Percentiles rank a stretch among this genome's conserved stretches.
These are phyloP conservation scores for Penicillium riverlandense DNA, from an alignment of 495 filamentous ascomycete species.

Conservation along the genomic window DNA sequence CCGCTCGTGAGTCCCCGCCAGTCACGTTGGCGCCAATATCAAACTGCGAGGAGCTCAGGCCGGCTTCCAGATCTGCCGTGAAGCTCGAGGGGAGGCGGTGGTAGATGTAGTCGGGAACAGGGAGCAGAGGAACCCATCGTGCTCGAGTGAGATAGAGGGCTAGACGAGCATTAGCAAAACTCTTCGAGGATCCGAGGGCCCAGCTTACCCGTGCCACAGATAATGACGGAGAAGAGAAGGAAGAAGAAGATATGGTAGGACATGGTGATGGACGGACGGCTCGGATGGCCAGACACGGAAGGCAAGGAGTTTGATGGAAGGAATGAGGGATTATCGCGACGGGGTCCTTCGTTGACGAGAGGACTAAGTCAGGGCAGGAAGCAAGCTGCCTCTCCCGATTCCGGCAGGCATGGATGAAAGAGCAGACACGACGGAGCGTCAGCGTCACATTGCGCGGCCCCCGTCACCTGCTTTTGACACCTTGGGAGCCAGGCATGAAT, in stretches of 20 bases:
- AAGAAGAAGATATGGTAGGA: conserved; percentile 70
- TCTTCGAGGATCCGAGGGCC: too few relatives aligned
- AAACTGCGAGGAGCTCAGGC: conserved; percentile 74
- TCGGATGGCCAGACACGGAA: not conserved
- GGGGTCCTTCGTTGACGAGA: not conserved
- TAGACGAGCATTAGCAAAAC: conserved; percentile 19
- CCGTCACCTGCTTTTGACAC: too few relatives aligned
- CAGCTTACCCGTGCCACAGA: conserved; percentile 51
- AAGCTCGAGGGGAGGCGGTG: conserved; percentile 67
- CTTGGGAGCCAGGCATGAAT: too few relatives aligned
- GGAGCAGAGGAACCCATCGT: conserved; percentile 61
- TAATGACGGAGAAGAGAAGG: conserved; percentile 54
- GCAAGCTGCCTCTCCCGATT: too few relatives aligned
- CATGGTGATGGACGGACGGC: conserved; percentile 36
- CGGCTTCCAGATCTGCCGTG: conserved; percentile 72
- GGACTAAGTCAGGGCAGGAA: too few relatives aligned
- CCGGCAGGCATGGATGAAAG: too few relatives aligned
- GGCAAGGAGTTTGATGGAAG: not conserved
- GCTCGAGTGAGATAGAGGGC: conserved; percentile 72
- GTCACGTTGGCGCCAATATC: conserved; percentile 73
- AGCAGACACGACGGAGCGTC: not conserved
- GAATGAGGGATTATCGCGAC: not conserved
- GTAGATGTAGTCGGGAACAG: conserved; percentile 60
- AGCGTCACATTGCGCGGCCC: not conserved
- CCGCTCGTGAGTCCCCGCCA: conserved; percentile 65